Evolutionary conservation across 345 rosid species (phyloP).

Genomic region (Sisymbrium irio): DNA sequence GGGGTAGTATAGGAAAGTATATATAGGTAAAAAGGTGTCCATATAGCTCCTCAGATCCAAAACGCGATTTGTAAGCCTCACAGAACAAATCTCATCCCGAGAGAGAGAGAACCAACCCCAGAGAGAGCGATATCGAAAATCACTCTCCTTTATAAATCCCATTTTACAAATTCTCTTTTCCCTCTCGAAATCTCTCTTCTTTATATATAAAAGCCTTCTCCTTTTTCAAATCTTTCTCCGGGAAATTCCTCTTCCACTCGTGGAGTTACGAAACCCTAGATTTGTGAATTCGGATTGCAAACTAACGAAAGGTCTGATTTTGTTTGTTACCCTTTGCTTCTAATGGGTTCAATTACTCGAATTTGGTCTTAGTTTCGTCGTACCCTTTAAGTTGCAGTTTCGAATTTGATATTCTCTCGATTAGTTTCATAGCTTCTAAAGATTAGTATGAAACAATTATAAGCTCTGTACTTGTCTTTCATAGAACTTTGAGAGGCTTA

Average conservation of each 20-base stretch:
- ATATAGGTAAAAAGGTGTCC: not conserved
- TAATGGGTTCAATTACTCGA: not conserved
- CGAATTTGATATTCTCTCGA: not conserved
- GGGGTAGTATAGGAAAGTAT: slow-evolving; percentile 27
- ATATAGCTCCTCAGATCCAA: slow-evolving; percentile 28
- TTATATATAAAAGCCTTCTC: not conserved
- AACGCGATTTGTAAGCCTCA: slow-evolving; percentile 10
- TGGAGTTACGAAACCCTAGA: slow-evolving; percentile 31
- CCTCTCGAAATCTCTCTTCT: slow-evolving; percentile 27
- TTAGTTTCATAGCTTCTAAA: not conserved
- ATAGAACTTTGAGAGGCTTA: not conserved
- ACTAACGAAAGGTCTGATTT: slow-evolving; percentile 26
- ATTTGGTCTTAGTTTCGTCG: not conserved
- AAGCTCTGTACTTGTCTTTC: not conserved
- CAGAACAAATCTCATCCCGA: slow-evolving; percentile 24
- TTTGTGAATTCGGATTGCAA: not conserved
- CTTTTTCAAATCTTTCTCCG: slow-evolving; percentile 12
- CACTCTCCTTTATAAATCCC: slow-evolving; percentile 27
- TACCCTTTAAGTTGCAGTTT: not conserved
- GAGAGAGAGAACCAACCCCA: slow-evolving; percentile 6
- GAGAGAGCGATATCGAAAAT: slow-evolving; percentile 25
- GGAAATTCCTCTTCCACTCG: not conserved
- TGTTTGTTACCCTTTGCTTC: slow-evolving; percentile 10
- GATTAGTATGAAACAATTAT: not conserved
- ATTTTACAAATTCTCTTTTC: slow-evolving; percentile 36